These are phyloP conservation scores for Luffa aegyptiaca DNA, from an alignment of 306 rosid genomes.

Conservation along the genomic window DNA sequence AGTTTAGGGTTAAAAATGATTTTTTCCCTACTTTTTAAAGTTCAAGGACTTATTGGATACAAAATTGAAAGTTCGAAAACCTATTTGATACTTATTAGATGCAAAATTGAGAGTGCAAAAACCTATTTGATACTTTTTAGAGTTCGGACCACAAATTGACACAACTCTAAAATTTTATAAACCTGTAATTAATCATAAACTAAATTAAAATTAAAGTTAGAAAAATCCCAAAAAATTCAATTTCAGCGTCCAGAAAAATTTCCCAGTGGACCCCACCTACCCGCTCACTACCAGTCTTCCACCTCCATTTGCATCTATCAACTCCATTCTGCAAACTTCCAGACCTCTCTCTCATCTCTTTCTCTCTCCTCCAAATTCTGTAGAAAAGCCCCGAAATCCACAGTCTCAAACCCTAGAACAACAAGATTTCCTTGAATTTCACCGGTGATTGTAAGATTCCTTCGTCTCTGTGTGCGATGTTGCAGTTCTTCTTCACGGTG, in stretches of 20 bases:
- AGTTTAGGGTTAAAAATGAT: no score
- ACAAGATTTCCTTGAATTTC: background rate
- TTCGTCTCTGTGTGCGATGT: slow-evolving; percentile 11
- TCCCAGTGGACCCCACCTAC: background rate
- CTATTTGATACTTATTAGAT: no score
- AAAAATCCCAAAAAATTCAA: background rate
- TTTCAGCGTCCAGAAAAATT: background rate
- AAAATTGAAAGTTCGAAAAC: no score
- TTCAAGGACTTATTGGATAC: no score
- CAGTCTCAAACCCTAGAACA: background rate
- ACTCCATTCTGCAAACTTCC: slow-evolving; percentile 13
- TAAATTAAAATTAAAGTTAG: no score
- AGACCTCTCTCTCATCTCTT: slow-evolving; percentile 15
- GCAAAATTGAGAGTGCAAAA: no score
- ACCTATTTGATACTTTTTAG: no score
- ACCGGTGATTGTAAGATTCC: no score
- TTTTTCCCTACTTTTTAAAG: no score
- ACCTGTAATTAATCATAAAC: no score
- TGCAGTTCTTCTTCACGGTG: slow-evolving; percentile 59
- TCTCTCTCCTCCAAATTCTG: background rate
- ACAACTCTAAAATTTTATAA: no score
- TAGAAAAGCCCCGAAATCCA: background rate
- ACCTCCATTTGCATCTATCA: slow-evolving; percentile 1
- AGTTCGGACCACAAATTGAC: no score
- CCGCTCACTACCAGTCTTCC: background rate